Evolutionary conservation across 768 basidiomycete genomes (phyloP), one percentile per base, ranked within the genome.

Genomic region (Gelatoporia subvermispora): DNA sequence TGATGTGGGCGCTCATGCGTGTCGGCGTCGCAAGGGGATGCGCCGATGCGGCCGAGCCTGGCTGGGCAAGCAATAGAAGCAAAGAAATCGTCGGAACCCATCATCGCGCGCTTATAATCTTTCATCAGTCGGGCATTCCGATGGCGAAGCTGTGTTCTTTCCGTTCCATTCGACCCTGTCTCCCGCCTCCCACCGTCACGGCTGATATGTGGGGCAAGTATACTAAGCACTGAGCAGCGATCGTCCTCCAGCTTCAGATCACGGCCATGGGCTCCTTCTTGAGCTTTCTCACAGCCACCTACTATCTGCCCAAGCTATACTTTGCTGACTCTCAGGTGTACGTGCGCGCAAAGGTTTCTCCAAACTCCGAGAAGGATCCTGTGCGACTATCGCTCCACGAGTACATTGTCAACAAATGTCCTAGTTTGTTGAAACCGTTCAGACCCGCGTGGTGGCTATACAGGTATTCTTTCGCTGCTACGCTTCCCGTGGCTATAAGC

Each of bases 391-490:
- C 57, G 0, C 50, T 68, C 24, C 52, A 52, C 16, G 56, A 51
- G 8, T 52, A 65, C 38, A 48, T 68, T 0, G 52, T 58, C 39
- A 23, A 35, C 24, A 41, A 57, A 9, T 66, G 63, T 38, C 65
- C 65, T 8, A 66, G 60, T 35, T 47, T 68, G 34, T 53, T 53
- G 38, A 48, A 54, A n/a, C 40, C 45, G 22, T 68, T 61, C 50
- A 47, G 51, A 13, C 62, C 66, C 9, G 57, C 65, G 2, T 61
- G 60, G 65, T 68, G 63, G 67, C 53, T 67, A 9, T 56, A 52
- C 35, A 64, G 48, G 65, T 63, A 39, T 42, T 62, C 47, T 9
- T n/a, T 31, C 3, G 23, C 7, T 31, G 1, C 3, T 16, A 9
- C n/a, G n/a, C 34, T 23, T 11, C 44, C 17, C 9, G 23, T 11